Evolutionary conservation across 371 early-diverging fungal genomes (phyloP).

Genomic region (Zychaea mexicana): DNA sequence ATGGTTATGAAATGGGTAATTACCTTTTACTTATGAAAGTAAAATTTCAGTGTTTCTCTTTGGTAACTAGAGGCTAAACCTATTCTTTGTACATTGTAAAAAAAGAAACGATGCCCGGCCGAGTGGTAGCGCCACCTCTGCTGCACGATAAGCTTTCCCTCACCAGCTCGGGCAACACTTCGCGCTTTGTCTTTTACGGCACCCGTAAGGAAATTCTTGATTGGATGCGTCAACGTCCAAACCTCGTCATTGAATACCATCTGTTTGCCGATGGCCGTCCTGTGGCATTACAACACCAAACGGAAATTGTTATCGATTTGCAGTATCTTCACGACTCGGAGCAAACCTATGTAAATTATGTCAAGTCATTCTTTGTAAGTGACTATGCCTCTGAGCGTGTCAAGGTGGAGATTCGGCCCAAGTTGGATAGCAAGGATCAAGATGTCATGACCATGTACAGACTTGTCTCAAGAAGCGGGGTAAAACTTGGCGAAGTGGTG

Average conservation of each 20-base stretch:
- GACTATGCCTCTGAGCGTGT: conserved; percentile 38
- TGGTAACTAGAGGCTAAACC: no score
- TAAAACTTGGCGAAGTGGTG: conserved; percentile 33
- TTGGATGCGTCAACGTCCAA: conserved; percentile 37
- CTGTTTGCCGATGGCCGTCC: conserved; percentile 24
- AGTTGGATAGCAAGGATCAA: conserved; percentile 43
- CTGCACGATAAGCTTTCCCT: conserved; percentile 39
- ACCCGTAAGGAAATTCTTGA: conserved; percentile 45
- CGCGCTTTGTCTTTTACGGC: conserved; percentile 47
- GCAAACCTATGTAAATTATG: conserved; percentile 33
- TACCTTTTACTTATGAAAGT: conserved; percentile 17
- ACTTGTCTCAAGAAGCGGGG: conserved; percentile 32
- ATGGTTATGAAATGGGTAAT: conserved; percentile 45
- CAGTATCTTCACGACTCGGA: conserved; percentile 31
- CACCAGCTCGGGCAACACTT: conserved; percentile 33
- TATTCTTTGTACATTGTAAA: no score
- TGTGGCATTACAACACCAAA: conserved; percentile 16
- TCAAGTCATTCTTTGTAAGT: conserved; percentile 39
- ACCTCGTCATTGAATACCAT: conserved; percentile 32
- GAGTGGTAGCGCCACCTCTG: conserved; percentile 40
- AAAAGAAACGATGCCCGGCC: conserved; percentile 24
- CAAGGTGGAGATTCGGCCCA: conserved; percentile 43
- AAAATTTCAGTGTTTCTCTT: no score
- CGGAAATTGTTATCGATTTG: conserved; percentile 46
- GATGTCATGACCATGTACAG: conserved; percentile 33